These are phyloP conservation scores for Auricularia auricula-judae DNA, from an alignment of 768 basidiomycete species.

Conservation along the genomic window DNA sequence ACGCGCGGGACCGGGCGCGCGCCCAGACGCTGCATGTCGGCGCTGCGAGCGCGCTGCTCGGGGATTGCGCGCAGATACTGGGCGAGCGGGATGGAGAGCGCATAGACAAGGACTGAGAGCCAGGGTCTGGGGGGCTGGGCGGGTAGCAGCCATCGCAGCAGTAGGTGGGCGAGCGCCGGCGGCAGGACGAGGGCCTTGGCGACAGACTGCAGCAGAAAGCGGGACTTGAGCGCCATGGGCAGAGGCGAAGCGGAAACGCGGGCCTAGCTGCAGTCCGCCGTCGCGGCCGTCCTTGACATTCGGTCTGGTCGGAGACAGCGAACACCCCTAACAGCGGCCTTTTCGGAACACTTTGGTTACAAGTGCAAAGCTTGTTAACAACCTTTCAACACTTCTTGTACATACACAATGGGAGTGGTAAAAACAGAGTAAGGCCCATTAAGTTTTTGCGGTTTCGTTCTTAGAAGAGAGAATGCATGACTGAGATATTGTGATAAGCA, in stretches of 20 bases:
- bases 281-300: constrained; percentile 57
- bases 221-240: not conserved
- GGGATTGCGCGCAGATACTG: constrained; percentile 1
- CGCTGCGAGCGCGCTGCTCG: not conserved
- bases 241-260: not conserved
- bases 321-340: too few relatives aligned
- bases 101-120: not conserved
- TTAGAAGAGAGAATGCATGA: too few relatives aligned
- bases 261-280: constrained; percentile 26
- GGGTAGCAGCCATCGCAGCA: not conserved
- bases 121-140: not conserved
- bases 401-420: too few relatives aligned
- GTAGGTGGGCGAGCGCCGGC: not conserved
- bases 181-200: constrained; percentile 4
- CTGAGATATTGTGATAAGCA: too few relatives aligned
- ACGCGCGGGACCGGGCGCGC: constrained; percentile 10
- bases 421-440: too few relatives aligned
- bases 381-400: too few relatives aligned
- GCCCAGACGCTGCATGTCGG: constrained; percentile 1
- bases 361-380: too few relatives aligned
- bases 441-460: too few relatives aligned
- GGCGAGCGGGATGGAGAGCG: constrained; percentile 2
- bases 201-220: constrained; percentile 4
- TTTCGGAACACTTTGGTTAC: too few relatives aligned
- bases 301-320: constrained; percentile 24